Evolutionary conservation across 2,329 filamentous ascomycete species (phyloP).

Genomic region (Beauveria medogensis): DNA sequence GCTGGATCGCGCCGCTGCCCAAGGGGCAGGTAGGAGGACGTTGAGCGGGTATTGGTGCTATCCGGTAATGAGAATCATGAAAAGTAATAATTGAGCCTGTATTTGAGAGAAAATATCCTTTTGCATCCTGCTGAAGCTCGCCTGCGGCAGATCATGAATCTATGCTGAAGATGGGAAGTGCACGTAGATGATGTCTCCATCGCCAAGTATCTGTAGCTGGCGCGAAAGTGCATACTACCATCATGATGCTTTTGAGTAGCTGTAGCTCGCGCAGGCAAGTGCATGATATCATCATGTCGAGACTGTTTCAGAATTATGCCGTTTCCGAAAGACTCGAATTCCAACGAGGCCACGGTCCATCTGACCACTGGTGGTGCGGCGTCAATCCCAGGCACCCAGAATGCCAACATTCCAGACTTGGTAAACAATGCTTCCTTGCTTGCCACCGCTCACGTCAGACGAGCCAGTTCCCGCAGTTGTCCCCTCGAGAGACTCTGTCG

Average conservation of each 20-base stretch:
- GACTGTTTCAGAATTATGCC: background rate
- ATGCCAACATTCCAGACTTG: too few species aligned
- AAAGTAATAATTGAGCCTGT: background rate
- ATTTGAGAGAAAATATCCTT: background rate
- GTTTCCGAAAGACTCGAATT: background rate
- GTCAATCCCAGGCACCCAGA: too few species aligned
- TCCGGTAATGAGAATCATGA: background rate
- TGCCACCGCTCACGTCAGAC: too few species aligned
- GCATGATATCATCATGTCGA: background rate
- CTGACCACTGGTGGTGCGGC: too few species aligned
- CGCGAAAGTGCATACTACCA: background rate
- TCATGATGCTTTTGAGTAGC: too few species aligned
- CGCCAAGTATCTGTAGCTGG: background rate
- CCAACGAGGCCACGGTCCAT: too few species aligned
- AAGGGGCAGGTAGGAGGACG: slow-evolving; percentile 30
- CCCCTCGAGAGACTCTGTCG: too few species aligned
- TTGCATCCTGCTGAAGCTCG: too few species aligned
- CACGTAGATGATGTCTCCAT: background rate
- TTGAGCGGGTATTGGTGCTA: slow-evolving; percentile 13
- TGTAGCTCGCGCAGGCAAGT: background rate
- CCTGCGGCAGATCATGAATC: background rate
- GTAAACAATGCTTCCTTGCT: too few species aligned
- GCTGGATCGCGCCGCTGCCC: slow-evolving; percentile 47
- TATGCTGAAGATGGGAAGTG: slow-evolving; percentile 8
- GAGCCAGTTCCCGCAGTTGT: too few species aligned